These are phyloP conservation scores for Alnus glutinosa DNA, from an alignment of 306 rosid genomes.

Conservation along the genomic window DNA sequence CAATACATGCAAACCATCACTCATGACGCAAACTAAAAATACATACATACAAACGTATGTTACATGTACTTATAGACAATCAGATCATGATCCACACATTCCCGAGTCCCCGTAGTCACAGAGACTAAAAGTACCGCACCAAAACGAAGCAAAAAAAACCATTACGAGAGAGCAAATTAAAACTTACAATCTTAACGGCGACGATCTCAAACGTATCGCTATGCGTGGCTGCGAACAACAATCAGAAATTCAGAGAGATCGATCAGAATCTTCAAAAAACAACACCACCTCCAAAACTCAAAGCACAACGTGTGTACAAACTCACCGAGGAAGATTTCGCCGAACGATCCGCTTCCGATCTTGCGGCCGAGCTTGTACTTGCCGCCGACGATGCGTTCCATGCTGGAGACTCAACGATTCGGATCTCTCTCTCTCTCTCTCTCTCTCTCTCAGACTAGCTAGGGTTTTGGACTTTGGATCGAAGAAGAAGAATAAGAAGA, in stretches of 20 bases:
- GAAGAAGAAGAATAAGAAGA: conserved; percentile 1
- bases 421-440: conserved; percentile 35
- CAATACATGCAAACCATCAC: neutral
- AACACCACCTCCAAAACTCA: neutral
- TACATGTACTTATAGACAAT: neutral
- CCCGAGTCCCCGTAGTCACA: neutral
- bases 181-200: conserved; percentile 85
- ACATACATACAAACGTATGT: conserved; percentile 19
- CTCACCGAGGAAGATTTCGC: conserved; percentile 89
- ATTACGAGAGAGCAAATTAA: neutral
- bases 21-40: conserved; percentile 9
- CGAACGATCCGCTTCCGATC: conserved; percentile 99
- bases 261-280: conserved; percentile 22
- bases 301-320: neutral
- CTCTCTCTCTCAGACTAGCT: conserved; percentile 1
- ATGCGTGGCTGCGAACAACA: conserved; percentile 69
- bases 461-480: conserved; percentile 22
- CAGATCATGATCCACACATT: neutral
- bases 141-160: neutral
- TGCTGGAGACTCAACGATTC: conserved; percentile 33
- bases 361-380: conserved; percentile 92
- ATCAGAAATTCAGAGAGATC: conserved; percentile 19
- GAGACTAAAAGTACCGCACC: neutral
- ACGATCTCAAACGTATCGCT: conserved; percentile 89
- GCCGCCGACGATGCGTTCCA: conserved; percentile 86